These are phyloP conservation scores for Globisporangium cederbergense DNA, from an alignment of 352 stramenopile species.

Conservation along the genomic window DNA sequence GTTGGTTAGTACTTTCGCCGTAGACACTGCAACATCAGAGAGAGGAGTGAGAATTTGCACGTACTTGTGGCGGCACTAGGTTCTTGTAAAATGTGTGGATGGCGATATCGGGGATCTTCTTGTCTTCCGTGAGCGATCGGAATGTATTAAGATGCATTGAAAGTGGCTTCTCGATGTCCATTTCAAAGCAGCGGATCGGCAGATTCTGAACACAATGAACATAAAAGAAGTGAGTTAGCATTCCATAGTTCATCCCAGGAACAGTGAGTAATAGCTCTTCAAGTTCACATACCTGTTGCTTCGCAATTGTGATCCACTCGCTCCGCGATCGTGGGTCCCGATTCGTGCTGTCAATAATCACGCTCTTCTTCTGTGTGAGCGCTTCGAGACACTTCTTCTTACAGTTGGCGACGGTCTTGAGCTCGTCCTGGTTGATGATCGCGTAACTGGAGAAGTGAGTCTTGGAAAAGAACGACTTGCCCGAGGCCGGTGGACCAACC, in stretches of 20 bases:
- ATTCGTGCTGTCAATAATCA: constrained; percentile 88
- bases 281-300: constrained; percentile 43
- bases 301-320: constrained; percentile 72
- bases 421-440: constrained; percentile 82
- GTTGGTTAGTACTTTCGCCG: too few species aligned
- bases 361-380: constrained; percentile 58
- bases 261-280: neutral
- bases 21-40: too few species aligned
- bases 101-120: constrained; percentile 81
- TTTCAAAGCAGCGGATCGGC: constrained; percentile 67
- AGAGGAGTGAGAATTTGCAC: neutral
- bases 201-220: constrained; percentile 29
- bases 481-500: constrained; percentile 67
- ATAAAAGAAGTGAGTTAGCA: neutral
- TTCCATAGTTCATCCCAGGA: neutral
- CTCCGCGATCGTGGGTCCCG: constrained; percentile 50
- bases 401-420: constrained; percentile 79
- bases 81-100: constrained; percentile 90
- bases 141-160: constrained; percentile 86
- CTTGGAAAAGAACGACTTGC: constrained; percentile 62
- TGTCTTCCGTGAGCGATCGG: constrained; percentile 60
- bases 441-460: constrained; percentile 51
- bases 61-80: constrained; percentile 41
- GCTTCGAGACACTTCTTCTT: constrained; percentile 53
- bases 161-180: constrained; percentile 75